Evolutionary conservation across 352 stramenopile species (phyloP), one percentile per base, ranked within the genome.

Genomic region (Globisporangium parvum): DNA sequence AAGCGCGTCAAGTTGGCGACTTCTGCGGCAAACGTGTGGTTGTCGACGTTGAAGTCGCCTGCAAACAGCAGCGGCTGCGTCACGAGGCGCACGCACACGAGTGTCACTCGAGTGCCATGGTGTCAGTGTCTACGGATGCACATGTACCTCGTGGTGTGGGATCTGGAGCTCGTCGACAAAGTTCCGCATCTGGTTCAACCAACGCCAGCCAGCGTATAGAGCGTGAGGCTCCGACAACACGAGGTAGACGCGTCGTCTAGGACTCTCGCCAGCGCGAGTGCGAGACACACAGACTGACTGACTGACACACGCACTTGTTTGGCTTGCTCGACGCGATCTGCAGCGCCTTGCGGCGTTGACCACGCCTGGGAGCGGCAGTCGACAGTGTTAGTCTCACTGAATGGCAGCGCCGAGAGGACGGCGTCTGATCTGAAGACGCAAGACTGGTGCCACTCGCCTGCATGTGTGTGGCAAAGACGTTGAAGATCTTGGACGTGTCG

Each of bases 391-490:
- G 28, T 40, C 9, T 17, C 24, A 26, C 23, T 26, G 17, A 20
- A 20, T 1, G 42, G 28, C 23, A 17, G 1, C 40, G 20, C 28
- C 2, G 6, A 44, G 24, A 23, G 3, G 3, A 31, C 26, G 26
- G 3, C 26, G 3, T 31, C 26, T 31, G 26, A 31, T 31, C 26
- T 31, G 26, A 10, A 37, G 31, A 10, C 31, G 31, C 31, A 37
- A 37, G 5, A 10, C 31, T 37, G 10, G 6, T 5, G 12, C 5
- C 10, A 6, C 1, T 6, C 46, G 83, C 77, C 72, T 93, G 84
- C 78, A 93, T 90, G 64, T 93, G 84, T 28, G 84, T 91, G 21
- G 79, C 80, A 60, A 91, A 93, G 14, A 93, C 73, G 55, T 93
- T 93, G 51, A 91, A 91, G 9, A 89, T 70, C 59, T 93, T 93